Evolutionary conservation across 805 yeast species (phyloP), one percentile per base, ranked within the genome.

Genomic region (Metschnikowia lochheadii): DNA sequence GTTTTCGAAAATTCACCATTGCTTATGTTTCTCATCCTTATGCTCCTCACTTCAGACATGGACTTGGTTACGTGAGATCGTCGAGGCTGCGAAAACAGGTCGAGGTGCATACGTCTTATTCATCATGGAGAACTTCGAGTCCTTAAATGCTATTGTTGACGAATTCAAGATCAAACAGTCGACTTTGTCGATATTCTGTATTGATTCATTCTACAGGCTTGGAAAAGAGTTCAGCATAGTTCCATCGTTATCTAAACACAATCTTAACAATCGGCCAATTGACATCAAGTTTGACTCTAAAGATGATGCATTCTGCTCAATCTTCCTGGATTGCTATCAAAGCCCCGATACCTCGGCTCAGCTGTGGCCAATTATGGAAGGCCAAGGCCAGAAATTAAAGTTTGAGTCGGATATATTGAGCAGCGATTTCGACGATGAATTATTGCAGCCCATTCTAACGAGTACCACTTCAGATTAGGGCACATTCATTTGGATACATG

Each of bases 91-190:
- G 43, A 40, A 40, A 40, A 5, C n/a, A 17, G 33, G 10, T 40
- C 34, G 15, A 26, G 34, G 17, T n/a, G 34, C 43, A 26, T 15
- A 21, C 11, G 4, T 39, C 17, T 21, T 20, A 5, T 6, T 40
- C 18, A 42, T 14, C n/a, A 61, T 62, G 68, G 65, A 62, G 21
- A 40, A 53, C 11, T 52, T 64, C 31, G 63, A 62, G 41, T 46
- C 61, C 1, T 38, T 65, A 17, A 50, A 51, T 29, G 52, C 58
- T 6, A 63, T 65, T 2, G 39, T 49, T 5, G 55, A 56, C 14
- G 62, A 64, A 36, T 56, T 56, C 42, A 14, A 48, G 5, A 49
- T 64, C 11, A 62, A 58, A 43, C 42, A 41, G 5, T 14, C 52
- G 1, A 56, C 63, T 5, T 32, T 62, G 5, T 48, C 49, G 3